Base-by-base conservation (phyloP, 1,139 yeast genomes). In the Geotrichum cucujoidarum region DNA sequence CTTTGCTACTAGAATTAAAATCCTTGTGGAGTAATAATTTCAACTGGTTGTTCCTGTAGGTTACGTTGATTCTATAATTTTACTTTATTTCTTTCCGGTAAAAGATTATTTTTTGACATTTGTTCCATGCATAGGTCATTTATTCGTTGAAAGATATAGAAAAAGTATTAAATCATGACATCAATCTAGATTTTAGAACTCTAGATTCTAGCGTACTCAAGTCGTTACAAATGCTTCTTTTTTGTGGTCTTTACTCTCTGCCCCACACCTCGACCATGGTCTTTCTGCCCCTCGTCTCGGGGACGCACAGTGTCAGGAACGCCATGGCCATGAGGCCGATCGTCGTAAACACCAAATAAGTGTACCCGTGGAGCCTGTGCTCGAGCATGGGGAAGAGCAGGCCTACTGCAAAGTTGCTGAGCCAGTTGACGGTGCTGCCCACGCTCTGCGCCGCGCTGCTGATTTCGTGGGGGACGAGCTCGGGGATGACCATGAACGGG, bases 361-460 rank as follows among this genome's bases (percentile, higher is more conserved):
- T 90, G 39, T 78, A 78, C 0, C 95, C 89, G 7, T 95, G 95
- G 38, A 89, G 64, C 10, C 67, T 57, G 21, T 70, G 69, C 62
- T 82, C 81, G 40, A 86, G 65, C 3, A 83, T 68, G 1, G 98
- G 98, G 71, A 92, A 92, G 34, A 79, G 61, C 55, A 75, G 83
- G 0, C 95, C 97, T 11, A 50, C 49, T 8, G 80, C 57, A 60
- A 92, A 90, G 0, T 95, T 89, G 6, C 95, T 85, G 8, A 85
- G 59, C 97, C 97, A 90, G 64, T 90, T 92, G 71, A 88, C 78
- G 11, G 89, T 79, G 0, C 92, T 86, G 8, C 95, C 97, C 73
- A 88, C 83, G 61, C 95, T 83, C 66, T 92, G 98, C 1, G 97
- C 97, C 43, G 80, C 73, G 1, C 90, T 92, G 51, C 81, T 83